A percentile compares a stretch with the other conserved stretches of the same genome.
These are phyloP conservation scores for Shiraia bambusicola DNA, from an alignment of 2,329 filamentous ascomycete genomes.

Conservation along the genomic window DNA sequence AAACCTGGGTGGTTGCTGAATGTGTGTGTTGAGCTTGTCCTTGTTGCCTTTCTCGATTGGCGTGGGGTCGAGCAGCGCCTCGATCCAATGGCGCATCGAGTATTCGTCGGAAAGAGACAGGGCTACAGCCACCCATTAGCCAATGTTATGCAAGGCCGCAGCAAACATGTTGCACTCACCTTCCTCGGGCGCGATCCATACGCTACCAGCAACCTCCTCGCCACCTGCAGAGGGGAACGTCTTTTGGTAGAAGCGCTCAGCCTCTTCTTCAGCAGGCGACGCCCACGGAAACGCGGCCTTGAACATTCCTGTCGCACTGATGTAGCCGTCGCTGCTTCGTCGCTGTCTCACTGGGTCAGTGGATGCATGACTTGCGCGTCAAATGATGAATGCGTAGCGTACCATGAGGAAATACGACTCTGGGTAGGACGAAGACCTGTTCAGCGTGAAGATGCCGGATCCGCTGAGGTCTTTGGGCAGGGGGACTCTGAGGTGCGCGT, in stretches of 20 bases:
- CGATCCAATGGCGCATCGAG: slow-evolving; percentile 81
- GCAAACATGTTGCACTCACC: slow-evolving; percentile 48
- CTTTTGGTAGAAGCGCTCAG: slow-evolving; percentile 83
- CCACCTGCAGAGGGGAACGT: slow-evolving; percentile 74
- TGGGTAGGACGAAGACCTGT: slow-evolving; percentile 64
- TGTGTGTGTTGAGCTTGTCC: slow-evolving; percentile 69
- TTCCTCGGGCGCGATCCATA: slow-evolving; percentile 85
- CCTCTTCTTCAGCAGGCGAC: slow-evolving; percentile 69
- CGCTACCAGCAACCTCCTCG: slow-evolving; percentile 93
- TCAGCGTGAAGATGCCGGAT: slow-evolving; percentile 84
- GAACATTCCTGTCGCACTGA: slow-evolving; percentile 89
- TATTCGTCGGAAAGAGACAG: slow-evolving; percentile 85
- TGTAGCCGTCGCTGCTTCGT: slow-evolving; percentile 79
- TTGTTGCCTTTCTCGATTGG: slow-evolving; percentile 69
- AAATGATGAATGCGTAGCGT: slow-evolving; percentile 35
- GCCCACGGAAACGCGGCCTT: slow-evolving; percentile 85
- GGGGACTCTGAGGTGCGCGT: slow-evolving; percentile 90
- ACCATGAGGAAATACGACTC: slow-evolving; percentile 96
- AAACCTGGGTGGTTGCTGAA: slow-evolving; percentile 79
- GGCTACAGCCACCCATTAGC: slow-evolving; percentile 56
- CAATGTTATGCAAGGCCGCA: slow-evolving; percentile 9
- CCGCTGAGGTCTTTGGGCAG: slow-evolving; percentile 83
- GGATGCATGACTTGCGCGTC: slow-evolving; percentile 13
- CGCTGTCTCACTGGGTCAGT: slow-evolving; percentile 54
- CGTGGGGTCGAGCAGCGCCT: slow-evolving; percentile 84